phyloP scores from a whole-genome alignment of 2,329 filamentous ascomycete genomes.

The Pseudogymnoascus sp. region DNA sequence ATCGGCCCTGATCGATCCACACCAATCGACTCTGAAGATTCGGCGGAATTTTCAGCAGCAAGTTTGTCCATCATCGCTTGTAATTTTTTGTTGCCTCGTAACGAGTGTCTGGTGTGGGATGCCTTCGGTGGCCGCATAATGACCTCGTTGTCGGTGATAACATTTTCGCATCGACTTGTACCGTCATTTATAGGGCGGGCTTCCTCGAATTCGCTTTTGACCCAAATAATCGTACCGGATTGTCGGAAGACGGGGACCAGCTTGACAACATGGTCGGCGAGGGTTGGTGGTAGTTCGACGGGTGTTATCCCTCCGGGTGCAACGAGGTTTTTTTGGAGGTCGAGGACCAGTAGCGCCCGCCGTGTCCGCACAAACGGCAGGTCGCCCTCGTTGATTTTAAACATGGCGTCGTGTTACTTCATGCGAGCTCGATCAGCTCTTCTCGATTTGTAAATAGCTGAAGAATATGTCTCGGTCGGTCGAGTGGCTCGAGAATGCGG shows the following conservation, averaged over 20 bases:
- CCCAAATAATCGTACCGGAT: constrained; percentile 72
- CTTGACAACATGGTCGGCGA: constrained; percentile 56
- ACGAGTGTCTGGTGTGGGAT: background rate
- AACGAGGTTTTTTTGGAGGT: constrained; percentile 87
- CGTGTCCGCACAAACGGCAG: constrained; percentile 51
- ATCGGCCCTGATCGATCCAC: background rate
- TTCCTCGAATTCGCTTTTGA: constrained; percentile 65
- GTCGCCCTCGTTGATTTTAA: constrained; percentile 47
- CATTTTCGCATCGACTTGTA: constrained; percentile 25
- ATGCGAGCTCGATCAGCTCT: background rate
- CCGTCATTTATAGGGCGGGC: constrained; percentile 49
- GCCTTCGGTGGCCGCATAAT: background rate
- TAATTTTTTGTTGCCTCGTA: background rate
- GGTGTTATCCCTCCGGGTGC: constrained; percentile 58
- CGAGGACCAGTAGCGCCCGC: constrained; percentile 71
- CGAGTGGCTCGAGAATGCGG: background rate
- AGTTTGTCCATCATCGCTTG: background rate
- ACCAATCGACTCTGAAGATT: background rate
- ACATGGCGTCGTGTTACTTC: constrained; percentile 32
- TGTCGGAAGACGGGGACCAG: constrained; percentile 67
- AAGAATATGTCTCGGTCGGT: background rate
- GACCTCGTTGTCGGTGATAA: constrained; percentile 26
- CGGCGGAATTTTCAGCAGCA: background rate
- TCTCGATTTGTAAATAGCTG: background rate
- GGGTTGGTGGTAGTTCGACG: constrained; percentile 54